Conservation (phyloP, 2,329 filamentous ascomycete genomes). For the Fusarium longipes region DNA sequence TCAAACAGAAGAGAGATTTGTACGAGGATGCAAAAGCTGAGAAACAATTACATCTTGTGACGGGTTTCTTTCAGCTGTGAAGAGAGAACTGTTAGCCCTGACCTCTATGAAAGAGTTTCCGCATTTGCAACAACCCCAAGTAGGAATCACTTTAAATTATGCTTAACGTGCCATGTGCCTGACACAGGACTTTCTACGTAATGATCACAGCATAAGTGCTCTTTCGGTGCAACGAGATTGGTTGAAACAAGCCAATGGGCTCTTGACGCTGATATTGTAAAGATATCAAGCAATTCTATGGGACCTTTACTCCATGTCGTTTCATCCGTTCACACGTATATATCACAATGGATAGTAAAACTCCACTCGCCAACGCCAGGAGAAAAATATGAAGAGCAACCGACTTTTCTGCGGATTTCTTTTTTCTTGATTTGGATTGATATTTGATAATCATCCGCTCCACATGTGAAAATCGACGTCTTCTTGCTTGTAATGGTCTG, state of each 20-base stretch:
- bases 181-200: constrained; percentile 5
- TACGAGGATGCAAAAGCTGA: not conserved
- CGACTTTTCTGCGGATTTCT: constrained; percentile 34
- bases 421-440: constrained; percentile 14
- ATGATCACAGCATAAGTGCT: not conserved
- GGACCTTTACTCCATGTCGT: constrained; percentile 21
- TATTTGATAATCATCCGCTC: constrained; percentile 42
- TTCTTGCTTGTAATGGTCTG: constrained; percentile 79
- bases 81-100: not conserved
- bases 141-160: constrained; percentile 11
- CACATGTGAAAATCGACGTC: constrained; percentile 72
- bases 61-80: too few relatives aligned
- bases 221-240: not conserved
- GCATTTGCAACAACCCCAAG: not conserved
- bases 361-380: constrained; percentile 33
- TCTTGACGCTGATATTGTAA: constrained; percentile 16
- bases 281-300: constrained; percentile 27
- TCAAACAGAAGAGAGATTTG: not conserved
- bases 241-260: constrained; percentile 5
- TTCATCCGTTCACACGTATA: constrained; percentile 19
- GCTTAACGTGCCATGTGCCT: constrained; percentile 21
- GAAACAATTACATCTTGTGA: not conserved
- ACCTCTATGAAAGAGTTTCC: not conserved
- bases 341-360: constrained; percentile 16
- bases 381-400: constrained; percentile 22